These are phyloP conservation scores for Penicillium sp. DNA, from an alignment of 2,329 filamentous ascomycete genomes.

Conservation along the genomic window DNA sequence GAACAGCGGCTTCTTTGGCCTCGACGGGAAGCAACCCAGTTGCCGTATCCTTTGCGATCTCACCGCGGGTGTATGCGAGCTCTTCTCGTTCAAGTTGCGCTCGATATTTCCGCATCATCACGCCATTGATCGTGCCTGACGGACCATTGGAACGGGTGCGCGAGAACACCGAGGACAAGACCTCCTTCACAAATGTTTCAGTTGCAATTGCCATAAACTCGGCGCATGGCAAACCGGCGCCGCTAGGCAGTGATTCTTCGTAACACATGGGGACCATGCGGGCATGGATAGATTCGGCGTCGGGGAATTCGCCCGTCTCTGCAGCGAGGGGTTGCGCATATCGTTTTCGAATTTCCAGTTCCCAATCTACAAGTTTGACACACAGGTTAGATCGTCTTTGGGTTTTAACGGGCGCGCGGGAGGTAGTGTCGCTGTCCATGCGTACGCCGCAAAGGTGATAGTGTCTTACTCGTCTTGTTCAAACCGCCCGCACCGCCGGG, in stretches of 20 bases:
- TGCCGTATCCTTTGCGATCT: conserved; percentile 63
- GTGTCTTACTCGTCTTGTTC: conserved; percentile 67
- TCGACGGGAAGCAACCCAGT: conserved; percentile 76
- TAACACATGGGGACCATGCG: conserved; percentile 63
- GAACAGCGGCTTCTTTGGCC: conserved; percentile 66
- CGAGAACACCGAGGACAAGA: conserved; percentile 51
- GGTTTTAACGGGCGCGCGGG: background rate
- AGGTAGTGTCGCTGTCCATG: conserved; percentile 6
- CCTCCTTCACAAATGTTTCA: conserved; percentile 60
- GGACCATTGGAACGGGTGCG: conserved; percentile 54
- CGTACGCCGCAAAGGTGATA: conserved; percentile 1
- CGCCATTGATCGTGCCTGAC: conserved; percentile 62
- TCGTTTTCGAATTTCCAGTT: conserved; percentile 60
- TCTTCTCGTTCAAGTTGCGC: conserved; percentile 72
- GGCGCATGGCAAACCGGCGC: conserved; percentile 50
- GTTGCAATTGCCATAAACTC: conserved; percentile 58
- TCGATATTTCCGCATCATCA: conserved; percentile 75
- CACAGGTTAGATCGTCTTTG: conserved; percentile 14
- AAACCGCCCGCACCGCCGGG: conserved; percentile 65
- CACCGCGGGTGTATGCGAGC: conserved; percentile 64
- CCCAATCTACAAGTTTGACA: conserved; percentile 47
- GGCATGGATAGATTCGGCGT: conserved; percentile 51
- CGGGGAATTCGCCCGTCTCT: conserved; percentile 60
- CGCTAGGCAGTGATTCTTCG: conserved; percentile 56
- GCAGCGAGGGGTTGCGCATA: conserved; percentile 57